These are phyloP conservation scores for Monilinia laxa DNA, from an alignment of 2,329 filamentous ascomycete species.

Conservation along the genomic window DNA sequence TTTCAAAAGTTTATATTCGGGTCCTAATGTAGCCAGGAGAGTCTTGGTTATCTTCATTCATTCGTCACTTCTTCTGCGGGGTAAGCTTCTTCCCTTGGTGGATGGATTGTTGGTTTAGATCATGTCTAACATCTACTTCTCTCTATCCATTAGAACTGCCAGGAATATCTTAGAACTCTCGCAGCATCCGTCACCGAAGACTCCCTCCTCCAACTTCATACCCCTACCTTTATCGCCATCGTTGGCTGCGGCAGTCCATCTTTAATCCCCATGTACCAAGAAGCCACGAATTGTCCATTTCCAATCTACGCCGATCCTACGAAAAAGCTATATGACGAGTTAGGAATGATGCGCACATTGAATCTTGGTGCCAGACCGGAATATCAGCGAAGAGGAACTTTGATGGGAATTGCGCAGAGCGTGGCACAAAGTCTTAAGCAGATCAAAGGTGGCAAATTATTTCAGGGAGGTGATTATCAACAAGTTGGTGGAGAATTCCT, in stretches of 20 bases:
- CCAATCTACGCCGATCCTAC: constrained; percentile 58
- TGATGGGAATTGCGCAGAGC: constrained; percentile 42
- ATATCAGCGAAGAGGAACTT: constrained; percentile 48
- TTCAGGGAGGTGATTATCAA: constrained; percentile 52
- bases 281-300: constrained; percentile 51
- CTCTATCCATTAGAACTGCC: constrained; percentile 38
- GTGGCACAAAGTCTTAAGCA: constrained; percentile 49
- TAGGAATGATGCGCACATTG: constrained; percentile 54
- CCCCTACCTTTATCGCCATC: constrained; percentile 46
- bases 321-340: constrained; percentile 51
- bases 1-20: constrained; percentile 41
- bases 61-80: constrained; percentile 44
- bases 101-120: not conserved
- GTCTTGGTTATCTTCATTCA: constrained; percentile 43
- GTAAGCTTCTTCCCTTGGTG: constrained; percentile 31
- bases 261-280: constrained; percentile 54
- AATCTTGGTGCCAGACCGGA: constrained; percentile 49
- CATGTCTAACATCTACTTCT: not conserved
- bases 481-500: constrained; percentile 50
- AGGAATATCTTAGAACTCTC: constrained; percentile 41
- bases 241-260: constrained; percentile 56
- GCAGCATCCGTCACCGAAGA: constrained; percentile 36
- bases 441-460: constrained; percentile 42
- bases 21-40: constrained; percentile 38
- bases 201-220: constrained; percentile 38